Conservation (phyloP, 1,139 yeast species). For the Candida pseudocylindracea region DNA sequence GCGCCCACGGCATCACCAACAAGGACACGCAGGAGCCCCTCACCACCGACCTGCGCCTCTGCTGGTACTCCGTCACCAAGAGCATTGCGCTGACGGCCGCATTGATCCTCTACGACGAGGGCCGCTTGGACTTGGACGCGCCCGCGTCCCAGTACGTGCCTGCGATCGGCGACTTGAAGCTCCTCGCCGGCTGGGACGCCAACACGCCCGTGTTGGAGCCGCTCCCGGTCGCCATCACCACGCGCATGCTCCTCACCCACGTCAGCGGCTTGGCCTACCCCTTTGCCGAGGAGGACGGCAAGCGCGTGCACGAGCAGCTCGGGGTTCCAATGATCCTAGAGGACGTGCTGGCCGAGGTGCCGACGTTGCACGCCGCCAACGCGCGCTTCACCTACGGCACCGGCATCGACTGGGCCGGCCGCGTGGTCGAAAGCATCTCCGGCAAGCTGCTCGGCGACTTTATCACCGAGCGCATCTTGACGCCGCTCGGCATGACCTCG, state of each 20-base stretch:
- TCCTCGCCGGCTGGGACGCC: constrained; percentile 14
- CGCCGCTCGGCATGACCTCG: constrained; percentile 18
- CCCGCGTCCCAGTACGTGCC: constrained; percentile 18
- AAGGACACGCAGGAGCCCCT: neutral
- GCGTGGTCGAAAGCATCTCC: constrained; percentile 17
- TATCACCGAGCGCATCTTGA: constrained; percentile 15
- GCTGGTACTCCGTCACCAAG: constrained; percentile 16
- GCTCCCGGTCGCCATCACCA: constrained; percentile 13
- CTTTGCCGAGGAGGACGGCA: constrained; percentile 14
- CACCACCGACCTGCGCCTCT: neutral
- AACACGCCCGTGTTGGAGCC: constrained; percentile 10
- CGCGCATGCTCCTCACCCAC: constrained; percentile 24
- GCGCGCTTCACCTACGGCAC: constrained; percentile 26
- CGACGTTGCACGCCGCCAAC: constrained; percentile 3
- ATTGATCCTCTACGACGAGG: constrained; percentile 21
- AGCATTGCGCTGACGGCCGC: constrained; percentile 22
- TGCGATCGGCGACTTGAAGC: constrained; percentile 15
- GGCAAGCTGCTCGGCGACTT: constrained; percentile 21
- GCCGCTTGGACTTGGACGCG: constrained; percentile 17
- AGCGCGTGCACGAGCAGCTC: constrained; percentile 1
- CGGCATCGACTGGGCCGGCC: constrained; percentile 30
- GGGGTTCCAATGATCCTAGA: no score
- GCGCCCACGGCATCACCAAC: no score
- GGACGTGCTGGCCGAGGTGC: constrained; percentile 4
- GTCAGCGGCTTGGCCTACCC: constrained; percentile 29